Percentiles rank a stretch among this genome's conserved stretches.
Evolutionary conservation across 1,139 yeast genomes (phyloP).

Genomic region (Candida gigantensis): DNA sequence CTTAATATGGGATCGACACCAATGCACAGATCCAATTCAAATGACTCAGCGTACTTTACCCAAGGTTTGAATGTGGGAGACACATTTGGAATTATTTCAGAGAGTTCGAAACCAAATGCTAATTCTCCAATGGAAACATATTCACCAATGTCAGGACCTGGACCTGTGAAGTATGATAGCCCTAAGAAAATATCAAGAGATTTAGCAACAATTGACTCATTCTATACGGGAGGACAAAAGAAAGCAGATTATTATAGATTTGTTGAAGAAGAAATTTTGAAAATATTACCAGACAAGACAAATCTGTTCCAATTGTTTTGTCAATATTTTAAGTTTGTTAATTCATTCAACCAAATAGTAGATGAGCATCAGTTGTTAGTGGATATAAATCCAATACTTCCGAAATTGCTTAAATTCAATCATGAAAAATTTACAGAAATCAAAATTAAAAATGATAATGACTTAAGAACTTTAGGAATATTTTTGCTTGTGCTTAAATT

Average conservation of each 20-base stretch:
- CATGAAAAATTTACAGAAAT: constrained; percentile 24
- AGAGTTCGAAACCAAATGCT: constrained; percentile 3
- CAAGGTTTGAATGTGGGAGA: constrained; percentile 2
- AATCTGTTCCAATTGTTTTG: constrained; percentile 32
- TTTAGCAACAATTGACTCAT: constrained; percentile 24
- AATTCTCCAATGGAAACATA: constrained; percentile 8
- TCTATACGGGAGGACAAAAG: constrained; percentile 18
- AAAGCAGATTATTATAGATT: constrained; percentile 29
- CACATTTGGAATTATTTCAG: constrained; percentile 1
- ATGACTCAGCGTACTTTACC: constrained; percentile 5
- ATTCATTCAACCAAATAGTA: constrained; percentile 41
- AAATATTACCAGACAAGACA: constrained; percentile 33
- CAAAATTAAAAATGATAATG: constrained; percentile 31
- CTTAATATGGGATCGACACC: constrained; percentile 3
- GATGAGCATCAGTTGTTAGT: constrained; percentile 30
- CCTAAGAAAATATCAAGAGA: constrained; percentile 16
- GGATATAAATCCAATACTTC: constrained; percentile 31
- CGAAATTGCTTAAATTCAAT: constrained; percentile 26
- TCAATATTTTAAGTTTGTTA: constrained; percentile 41
- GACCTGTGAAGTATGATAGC: background rate
- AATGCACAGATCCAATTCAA: constrained; percentile 3
- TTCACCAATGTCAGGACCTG: constrained; percentile 13
- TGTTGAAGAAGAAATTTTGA: constrained; percentile 31
- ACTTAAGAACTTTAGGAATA: constrained; percentile 34
- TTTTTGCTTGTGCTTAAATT: constrained; percentile 34